phyloP scores from a whole-genome alignment of 2,329 filamentous ascomycete genomes.

The Fusarium falciforme region DNA sequence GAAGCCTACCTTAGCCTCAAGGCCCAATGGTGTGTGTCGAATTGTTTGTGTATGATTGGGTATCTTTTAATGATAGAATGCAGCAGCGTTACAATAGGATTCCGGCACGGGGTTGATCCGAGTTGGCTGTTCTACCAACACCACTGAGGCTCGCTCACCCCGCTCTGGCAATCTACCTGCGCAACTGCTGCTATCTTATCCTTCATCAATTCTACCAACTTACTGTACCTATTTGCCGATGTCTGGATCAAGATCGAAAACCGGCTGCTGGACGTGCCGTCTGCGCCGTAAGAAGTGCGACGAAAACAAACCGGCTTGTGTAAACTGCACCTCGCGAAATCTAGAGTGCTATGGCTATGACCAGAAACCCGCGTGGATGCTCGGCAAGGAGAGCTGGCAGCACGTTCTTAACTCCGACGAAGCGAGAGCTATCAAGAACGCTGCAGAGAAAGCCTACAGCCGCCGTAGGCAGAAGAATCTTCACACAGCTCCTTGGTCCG shows the following conservation, averaged over 20 bases:
- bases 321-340: neutral
- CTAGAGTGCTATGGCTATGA: slow-evolving; percentile 6
- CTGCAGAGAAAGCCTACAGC: slow-evolving; percentile 3
- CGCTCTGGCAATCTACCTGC: neutral
- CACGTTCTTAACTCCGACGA: slow-evolving; percentile 8
- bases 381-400: slow-evolving; percentile 12
- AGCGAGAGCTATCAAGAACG: neutral
- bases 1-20: neutral
- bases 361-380: slow-evolving; percentile 10
- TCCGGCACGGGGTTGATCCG: neutral
- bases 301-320: slow-evolving; percentile 6
- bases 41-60: neutral
- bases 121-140: neutral
- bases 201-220: neutral
- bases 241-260: slow-evolving; percentile 17
- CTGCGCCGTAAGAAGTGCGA: slow-evolving; percentile 19
- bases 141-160: neutral
- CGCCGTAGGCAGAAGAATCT: slow-evolving; percentile 10
- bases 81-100: neutral
- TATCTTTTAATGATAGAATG: neutral
- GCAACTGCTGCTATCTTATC: neutral
- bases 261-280: slow-evolving; percentile 17
- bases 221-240: neutral
- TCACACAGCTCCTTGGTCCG: neutral
- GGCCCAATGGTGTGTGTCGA: neutral